Evolutionary conservation across 1,284 basidiomycete species (phyloP).

Genomic region (Lentinula novae-zelandiae): DNA sequence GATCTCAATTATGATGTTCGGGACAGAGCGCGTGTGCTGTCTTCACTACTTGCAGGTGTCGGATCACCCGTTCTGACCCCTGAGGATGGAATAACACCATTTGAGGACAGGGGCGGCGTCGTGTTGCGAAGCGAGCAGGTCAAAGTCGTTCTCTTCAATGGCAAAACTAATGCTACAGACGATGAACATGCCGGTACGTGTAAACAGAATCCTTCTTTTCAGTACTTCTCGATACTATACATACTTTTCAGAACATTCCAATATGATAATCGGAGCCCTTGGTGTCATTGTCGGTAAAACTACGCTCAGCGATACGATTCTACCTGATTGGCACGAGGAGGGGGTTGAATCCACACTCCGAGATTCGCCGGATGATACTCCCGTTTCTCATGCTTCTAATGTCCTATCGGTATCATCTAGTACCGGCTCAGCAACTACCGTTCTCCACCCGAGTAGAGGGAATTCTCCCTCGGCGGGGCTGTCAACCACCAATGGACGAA

Average conservation of each 20-base stretch:
- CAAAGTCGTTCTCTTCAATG: constrained; percentile 72
- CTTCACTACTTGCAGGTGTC: constrained; percentile 64
- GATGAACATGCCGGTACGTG: constrained; percentile 26
- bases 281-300: constrained; percentile 51
- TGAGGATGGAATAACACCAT: constrained; percentile 32
- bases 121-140: constrained; percentile 81
- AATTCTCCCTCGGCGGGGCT: constrained; percentile 37
- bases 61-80: constrained; percentile 29
- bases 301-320: constrained; percentile 35
- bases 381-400: constrained; percentile 33
- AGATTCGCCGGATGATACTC: constrained; percentile 53
- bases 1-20: constrained; percentile 86
- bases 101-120: constrained; percentile 60
- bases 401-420: constrained; percentile 27
- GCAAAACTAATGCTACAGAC: constrained; percentile 50
- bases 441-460: constrained; percentile 47
- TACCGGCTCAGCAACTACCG: constrained; percentile 31
- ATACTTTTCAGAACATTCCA: constrained; percentile 32
- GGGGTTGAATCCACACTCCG: constrained; percentile 56
- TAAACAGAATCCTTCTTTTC: constrained; percentile 14
- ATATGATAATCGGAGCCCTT: constrained; percentile 53
- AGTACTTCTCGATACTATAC: constrained; percentile 4
- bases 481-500: constrained; percentile 36
- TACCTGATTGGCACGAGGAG: constrained; percentile 62
- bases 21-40: constrained; percentile 80